Evolutionary conservation across 2,329 filamentous ascomycete genomes (phyloP), one percentile per base, ranked within the genome.

Genomic region (Exophiala sp.): DNA sequence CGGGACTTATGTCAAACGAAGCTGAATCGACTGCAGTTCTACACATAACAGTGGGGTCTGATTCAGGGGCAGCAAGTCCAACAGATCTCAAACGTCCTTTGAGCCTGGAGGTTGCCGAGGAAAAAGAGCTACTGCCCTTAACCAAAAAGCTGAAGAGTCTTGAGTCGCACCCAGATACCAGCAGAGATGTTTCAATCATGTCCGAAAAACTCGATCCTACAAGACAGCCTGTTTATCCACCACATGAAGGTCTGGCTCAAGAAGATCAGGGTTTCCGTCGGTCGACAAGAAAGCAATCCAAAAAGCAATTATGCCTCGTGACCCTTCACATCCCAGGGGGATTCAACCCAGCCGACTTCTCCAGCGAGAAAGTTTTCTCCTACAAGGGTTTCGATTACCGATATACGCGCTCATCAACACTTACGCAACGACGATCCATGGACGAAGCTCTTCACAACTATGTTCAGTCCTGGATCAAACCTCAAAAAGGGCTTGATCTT

Each of bases 321-420:
- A 50, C 20, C 8, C 55, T 60, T 35, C 41, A 12, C 29, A 29
- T 41, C 10, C 49, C 10, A 5, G 35, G 42, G n/a, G 24, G 11
- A 8, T 59, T 47, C 45, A 40, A 54, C 34, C 58, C 51, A 9
- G 39, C 40, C 3, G 50, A 57, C 7, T 48, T 58, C 12, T 54
- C 54, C 16, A 44, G 52, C 43, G 47, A 50, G 5, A 48, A 43
- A n/a, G 29, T 62, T n/a, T 53, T 53, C 39, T 34, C 33, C n/a
- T 40, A 54, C 18, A 47, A 51, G 36, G 62, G 62, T 9, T 63
- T 63, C 51, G 43, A 33, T 10, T 63, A 55, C 42, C 60, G 60
- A 18, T 60, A 58, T 42, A 41, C 59, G 4, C 41, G 14, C 10
- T 16, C 45, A 5, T 62, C 62, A 11, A 61, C 56, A 21, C 11